phyloP scores from a whole-genome alignment of 768 basidiomycete genomes.

The Favolaschia claudopus region DNA sequence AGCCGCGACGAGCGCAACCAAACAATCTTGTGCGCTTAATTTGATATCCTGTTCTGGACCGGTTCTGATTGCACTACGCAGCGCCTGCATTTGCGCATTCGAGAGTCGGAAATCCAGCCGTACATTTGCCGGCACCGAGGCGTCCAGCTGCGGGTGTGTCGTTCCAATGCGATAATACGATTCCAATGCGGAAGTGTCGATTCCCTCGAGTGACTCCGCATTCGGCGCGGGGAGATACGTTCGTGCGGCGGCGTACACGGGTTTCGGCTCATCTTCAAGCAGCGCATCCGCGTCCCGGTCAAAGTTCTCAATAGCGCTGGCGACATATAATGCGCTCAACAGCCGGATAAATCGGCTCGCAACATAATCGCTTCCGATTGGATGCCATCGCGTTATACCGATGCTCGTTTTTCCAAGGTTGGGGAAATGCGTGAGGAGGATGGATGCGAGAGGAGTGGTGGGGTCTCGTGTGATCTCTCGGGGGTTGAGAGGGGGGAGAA shows the following conservation, averaged over 20 bases:
- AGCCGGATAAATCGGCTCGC: constrained; percentile 15
- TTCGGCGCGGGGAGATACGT: constrained; percentile 1
- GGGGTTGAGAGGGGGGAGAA: constrained; percentile 3
- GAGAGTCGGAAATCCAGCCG: constrained; percentile 12
- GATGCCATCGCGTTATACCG: constrained; percentile 15
- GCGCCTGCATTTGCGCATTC: neutral
- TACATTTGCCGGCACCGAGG: neutral
- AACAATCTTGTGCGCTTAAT: constrained; percentile 8
- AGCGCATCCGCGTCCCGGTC: neutral
- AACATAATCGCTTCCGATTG: constrained; percentile 16
- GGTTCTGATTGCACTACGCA: constrained; percentile 4
- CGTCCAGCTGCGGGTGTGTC: constrained; percentile 2
- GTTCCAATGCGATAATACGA: neutral
- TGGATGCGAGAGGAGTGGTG: constrained; percentile 5
- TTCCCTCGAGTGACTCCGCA: neutral
- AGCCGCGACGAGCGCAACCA: constrained; percentile 13
- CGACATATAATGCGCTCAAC: constrained; percentile 7
- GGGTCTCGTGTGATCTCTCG: constrained; percentile 4
- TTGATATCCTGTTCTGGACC: neutral
- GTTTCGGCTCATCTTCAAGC: neutral
- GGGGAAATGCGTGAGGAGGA: constrained; percentile 10
- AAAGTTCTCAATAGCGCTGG: too few relatives aligned
- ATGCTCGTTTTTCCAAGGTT: constrained; percentile 4
- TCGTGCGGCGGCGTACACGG: constrained; percentile 1
- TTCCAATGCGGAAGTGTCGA: constrained; percentile 9